Base-by-base conservation (phyloP, 345 rosid species). In the Eucalyptus cloeziana region DNA sequence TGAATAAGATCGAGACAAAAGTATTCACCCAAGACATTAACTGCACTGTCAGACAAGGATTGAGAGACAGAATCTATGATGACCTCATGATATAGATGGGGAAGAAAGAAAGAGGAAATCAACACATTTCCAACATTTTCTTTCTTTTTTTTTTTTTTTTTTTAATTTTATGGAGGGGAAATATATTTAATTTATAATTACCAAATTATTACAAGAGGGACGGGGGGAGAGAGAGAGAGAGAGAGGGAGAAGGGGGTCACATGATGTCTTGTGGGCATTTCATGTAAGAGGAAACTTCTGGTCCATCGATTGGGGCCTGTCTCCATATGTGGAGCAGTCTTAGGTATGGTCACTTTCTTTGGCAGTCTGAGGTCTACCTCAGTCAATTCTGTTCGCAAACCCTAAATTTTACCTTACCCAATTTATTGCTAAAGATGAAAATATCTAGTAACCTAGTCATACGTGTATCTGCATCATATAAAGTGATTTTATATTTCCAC, bases 11-110 rank as follows among this genome's bases (percentile, higher is more conserved):
- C 14, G 83, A 76, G 83, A 76, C 83, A 76, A 76, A 76, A 37
- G 45, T 76, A 37, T 76, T 76, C 83, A 6, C 83, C 83, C 83
- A 10, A 76, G 83, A 76, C 83, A 76, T 76, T 88, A 51, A 81
- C 67, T 80, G 60, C 76, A 54, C 64, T 86, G 69, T 88, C 62
- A 64, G 86, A 56, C 10, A 49, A 43, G 83, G 87, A 88, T 62
- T 80, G 83, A 52, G 47, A 33, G 86, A 64, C 47, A n/a, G 85
- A 45, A 76, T 76, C 47, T 88, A 88, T 88, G 89, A 88, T 88
- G 89, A 88, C 89, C 89, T 88, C 89, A 88, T 88, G 89, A 88
- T 88, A 88, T 51, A 83, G 89, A 83, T 88, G 47, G 87, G 86
- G 86, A 81, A 88, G 51, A 81, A 47, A 67, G 88, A n/a, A 31